A percentile compares a stretch with the other conserved stretches of the same genome.
phyloP scores from a whole-genome alignment of 2,329 filamentous ascomycete genomes.

The Fusarium mundagurra region DNA sequence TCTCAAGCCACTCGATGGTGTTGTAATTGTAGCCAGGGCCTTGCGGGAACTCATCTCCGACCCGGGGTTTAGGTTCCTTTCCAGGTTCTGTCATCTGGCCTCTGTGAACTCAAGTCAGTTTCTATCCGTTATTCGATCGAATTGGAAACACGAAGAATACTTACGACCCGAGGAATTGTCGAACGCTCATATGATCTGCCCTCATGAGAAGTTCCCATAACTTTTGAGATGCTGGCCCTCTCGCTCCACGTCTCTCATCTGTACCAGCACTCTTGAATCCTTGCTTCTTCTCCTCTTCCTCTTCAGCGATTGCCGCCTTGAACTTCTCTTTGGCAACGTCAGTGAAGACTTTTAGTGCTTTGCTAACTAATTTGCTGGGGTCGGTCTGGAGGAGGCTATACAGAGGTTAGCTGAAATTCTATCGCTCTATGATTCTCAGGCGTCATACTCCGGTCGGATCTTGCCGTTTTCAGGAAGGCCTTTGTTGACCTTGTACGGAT shows the following conservation, averaged over 20 bases:
- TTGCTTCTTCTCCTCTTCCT: background rate
- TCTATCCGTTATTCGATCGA: too few relatives aligned
- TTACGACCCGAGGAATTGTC: background rate
- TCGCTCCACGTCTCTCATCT: rapidly evolving
- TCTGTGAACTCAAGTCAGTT: background rate
- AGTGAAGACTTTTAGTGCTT: rapidly evolving
- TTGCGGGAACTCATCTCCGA: rapidly evolving
- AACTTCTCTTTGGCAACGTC: background rate
- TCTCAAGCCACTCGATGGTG: background rate
- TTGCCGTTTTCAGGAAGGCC: background rate
- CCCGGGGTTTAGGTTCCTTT: rapidly evolving
- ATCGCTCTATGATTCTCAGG: rapidly evolving
- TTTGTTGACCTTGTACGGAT: background rate
- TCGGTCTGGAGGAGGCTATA: background rate
- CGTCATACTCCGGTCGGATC: background rate
- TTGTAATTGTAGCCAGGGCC: background rate
- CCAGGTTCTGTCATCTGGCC: rapidly evolving
- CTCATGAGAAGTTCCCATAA: background rate
- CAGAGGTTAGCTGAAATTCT: background rate
- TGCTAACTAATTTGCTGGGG: background rate
- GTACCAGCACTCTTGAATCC: rapidly evolving
- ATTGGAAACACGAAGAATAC: too few relatives aligned
- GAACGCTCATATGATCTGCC: background rate
- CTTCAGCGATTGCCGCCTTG: background rate
- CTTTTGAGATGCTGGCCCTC: background rate